phyloP scores from a whole-genome alignment of 2,329 filamentous ascomycete species.

The Penicillium crustosum region DNA sequence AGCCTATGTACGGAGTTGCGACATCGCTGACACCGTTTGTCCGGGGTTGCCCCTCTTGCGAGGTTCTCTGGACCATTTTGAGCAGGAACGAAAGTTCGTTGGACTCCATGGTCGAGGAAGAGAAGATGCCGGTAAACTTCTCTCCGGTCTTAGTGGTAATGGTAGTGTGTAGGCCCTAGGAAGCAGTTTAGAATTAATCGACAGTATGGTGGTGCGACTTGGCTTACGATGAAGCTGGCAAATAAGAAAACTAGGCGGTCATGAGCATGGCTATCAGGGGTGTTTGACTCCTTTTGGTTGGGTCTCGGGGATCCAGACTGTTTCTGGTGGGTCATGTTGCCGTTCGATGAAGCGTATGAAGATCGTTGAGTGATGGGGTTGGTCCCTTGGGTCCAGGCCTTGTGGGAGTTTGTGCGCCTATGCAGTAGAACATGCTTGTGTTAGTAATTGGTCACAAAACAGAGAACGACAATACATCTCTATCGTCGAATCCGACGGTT shows the following conservation, averaged over 20 bases:
- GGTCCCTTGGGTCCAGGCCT: constrained; percentile 61
- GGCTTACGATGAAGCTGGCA: constrained; percentile 59
- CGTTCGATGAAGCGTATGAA: constrained; percentile 54
- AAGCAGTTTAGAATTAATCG: constrained; percentile 6
- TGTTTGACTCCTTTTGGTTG: constrained; percentile 50
- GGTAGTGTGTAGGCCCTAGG: constrained; percentile 56
- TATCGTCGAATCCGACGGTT: constrained; percentile 9
- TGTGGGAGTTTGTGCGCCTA: constrained; percentile 56
- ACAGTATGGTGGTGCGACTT: constrained; percentile 13
- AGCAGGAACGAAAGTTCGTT: constrained; percentile 57
- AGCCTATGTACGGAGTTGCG: constrained; percentile 43
- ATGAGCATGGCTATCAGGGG: constrained; percentile 58
- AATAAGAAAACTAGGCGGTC: constrained; percentile 61
- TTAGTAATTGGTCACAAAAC: constrained; percentile 17
- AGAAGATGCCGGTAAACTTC: constrained; percentile 61
- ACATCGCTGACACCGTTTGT: constrained; percentile 45
- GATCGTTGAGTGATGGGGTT: constrained; percentile 62
- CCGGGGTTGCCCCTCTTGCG: constrained; percentile 36
- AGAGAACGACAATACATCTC: neutral
- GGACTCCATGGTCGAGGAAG: constrained; percentile 54
- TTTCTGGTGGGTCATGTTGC: constrained; percentile 49
- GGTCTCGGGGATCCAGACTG: constrained; percentile 40
- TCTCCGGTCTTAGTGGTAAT: constrained; percentile 62
- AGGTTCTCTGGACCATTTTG: constrained; percentile 64
- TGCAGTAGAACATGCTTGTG: constrained; percentile 19